Evolutionary conservation across 352 stramenopile species (phyloP).

Genomic region (Phytophthora syringae): DNA sequence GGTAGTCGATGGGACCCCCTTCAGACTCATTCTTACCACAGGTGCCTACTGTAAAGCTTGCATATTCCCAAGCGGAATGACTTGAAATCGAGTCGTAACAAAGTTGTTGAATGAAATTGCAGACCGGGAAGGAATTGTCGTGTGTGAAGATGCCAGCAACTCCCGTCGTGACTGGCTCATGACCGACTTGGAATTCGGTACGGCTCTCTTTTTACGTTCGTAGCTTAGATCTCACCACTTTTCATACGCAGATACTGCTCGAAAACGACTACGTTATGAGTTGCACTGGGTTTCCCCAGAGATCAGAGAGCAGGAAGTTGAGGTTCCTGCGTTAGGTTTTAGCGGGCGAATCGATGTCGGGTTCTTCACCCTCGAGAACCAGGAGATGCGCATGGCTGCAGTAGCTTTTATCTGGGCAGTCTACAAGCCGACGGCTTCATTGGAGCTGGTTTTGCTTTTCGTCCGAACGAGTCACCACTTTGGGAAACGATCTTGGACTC

Average conservation of each 20-base stretch:
- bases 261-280: conserved; percentile 58
- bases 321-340: conserved; percentile 40
- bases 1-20: conserved; percentile 12
- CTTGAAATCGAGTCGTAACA: background rate
- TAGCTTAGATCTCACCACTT: background rate
- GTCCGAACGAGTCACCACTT: conserved; percentile 38
- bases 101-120: background rate
- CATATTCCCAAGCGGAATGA: background rate
- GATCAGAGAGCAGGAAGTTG: conserved; percentile 17
- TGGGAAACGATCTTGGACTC: conserved; percentile 42
- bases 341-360: conserved; percentile 32
- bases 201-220: background rate
- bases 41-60: conserved; percentile 9
- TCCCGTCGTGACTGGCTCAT: conserved; percentile 34
- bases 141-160: conserved; percentile 27
- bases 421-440: conserved; percentile 59
- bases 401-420: conserved; percentile 64
- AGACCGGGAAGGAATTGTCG: conserved; percentile 36
- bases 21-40: conserved; percentile 30
- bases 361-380: conserved; percentile 52
- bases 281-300: conserved; percentile 42
- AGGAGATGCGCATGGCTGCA: conserved; percentile 48
- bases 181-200: conserved; percentile 35
- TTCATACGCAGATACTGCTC: conserved; percentile 55
- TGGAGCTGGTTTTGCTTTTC: conserved; percentile 53